Evolutionary conservation across 106 monocot genomes (phyloP).

Genomic region (Dendrobium huoshanense): DNA sequence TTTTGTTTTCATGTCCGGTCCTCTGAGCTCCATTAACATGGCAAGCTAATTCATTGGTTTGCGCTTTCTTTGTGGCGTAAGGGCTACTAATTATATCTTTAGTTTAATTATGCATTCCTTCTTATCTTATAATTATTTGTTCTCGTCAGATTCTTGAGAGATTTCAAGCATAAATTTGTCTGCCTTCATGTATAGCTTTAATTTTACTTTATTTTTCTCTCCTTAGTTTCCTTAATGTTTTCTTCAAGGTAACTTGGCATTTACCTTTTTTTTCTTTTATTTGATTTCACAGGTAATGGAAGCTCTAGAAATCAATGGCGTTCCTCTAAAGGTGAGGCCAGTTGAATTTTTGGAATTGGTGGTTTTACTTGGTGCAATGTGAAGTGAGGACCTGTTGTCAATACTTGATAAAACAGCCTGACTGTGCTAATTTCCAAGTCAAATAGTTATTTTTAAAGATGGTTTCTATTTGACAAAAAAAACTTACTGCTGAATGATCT

Average conservation of each 20-base stretch:
- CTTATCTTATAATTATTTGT: too few relatives aligned
- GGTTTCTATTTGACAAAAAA: not conserved
- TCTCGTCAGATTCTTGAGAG: too few relatives aligned
- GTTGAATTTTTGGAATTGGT: not conserved
- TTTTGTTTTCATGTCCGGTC: too few relatives aligned
- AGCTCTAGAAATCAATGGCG: not conserved
- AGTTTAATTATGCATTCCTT: too few relatives aligned
- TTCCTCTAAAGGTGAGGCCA: conserved; percentile 11
- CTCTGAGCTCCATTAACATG: not conserved
- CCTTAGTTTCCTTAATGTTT: not conserved
- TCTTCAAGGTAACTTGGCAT: not conserved
- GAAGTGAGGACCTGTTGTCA: too few relatives aligned
- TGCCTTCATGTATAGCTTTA: not conserved
- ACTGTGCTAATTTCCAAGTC: too few relatives aligned
- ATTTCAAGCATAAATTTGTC: too few relatives aligned
- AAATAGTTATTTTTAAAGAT: not conserved
- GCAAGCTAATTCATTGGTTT: too few relatives aligned
- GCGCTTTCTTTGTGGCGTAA: not conserved
- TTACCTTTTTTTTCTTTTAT: not conserved
- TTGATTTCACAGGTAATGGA: conserved; percentile 16
- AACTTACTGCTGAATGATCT: not conserved
- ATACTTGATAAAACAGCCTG: too few relatives aligned
- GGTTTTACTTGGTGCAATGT: not conserved
- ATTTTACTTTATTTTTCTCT: not conserved
- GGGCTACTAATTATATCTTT: too few relatives aligned